phyloP scores from a whole-genome alignment of 371 early-diverging fungal genomes.

The Mucor plumbeus region DNA sequence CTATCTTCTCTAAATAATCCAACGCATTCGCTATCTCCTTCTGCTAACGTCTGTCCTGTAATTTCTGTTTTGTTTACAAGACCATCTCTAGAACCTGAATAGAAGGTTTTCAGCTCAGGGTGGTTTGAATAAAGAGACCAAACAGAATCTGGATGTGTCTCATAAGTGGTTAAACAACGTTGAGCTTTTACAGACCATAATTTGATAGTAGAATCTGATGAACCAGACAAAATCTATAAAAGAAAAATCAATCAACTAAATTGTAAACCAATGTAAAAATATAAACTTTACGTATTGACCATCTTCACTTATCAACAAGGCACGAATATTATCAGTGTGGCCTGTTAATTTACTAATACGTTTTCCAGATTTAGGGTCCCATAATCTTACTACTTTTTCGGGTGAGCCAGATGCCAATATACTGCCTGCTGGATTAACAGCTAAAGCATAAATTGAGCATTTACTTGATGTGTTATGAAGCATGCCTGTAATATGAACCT shows the following conservation, averaged over 20 bases:
- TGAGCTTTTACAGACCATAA: slow-evolving; percentile 91
- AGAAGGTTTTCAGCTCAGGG: slow-evolving; percentile 86
- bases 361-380: slow-evolving; percentile 84
- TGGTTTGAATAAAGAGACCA: slow-evolving; percentile 90
- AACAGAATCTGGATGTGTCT: slow-evolving; percentile 85
- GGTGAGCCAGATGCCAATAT: slow-evolving; percentile 86
- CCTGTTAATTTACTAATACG: slow-evolving; percentile 83
- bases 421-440: slow-evolving; percentile 71
- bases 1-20: slow-evolving; percentile 85
- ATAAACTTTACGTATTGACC: slow-evolving; percentile 68
- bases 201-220: slow-evolving; percentile 89
- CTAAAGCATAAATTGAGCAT: slow-evolving; percentile 80
- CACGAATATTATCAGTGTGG: slow-evolving; percentile 93
- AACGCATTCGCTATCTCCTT: slow-evolving; percentile 73
- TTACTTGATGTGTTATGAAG: slow-evolving; percentile 62
- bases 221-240: slow-evolving; percentile 82
- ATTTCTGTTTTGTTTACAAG: slow-evolving; percentile 79
- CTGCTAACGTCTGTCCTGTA: slow-evolving; percentile 41
- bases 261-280: neutral
- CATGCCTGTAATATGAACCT: slow-evolving; percentile 24
- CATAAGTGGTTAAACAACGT: slow-evolving; percentile 87
- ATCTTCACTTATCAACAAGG: slow-evolving; percentile 85
- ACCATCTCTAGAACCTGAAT: slow-evolving; percentile 92
- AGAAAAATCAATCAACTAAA: neutral
- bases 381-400: slow-evolving; percentile 87